phyloP scores from a whole-genome alignment of 192 early-diverging fungal genomes.

The Coemansia sp. region DNA sequence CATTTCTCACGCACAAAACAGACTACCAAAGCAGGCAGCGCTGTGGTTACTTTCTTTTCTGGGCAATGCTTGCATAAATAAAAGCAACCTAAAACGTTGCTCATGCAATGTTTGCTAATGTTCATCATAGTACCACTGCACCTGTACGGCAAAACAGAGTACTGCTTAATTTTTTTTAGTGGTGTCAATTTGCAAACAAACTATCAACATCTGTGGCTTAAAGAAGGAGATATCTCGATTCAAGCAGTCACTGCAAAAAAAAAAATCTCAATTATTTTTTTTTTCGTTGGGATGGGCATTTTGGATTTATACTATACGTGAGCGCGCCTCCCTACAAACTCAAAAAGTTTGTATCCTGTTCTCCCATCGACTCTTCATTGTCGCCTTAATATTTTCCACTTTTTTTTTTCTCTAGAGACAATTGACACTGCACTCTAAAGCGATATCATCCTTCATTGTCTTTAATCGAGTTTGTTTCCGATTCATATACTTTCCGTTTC shows the following conservation, averaged over 20 bases:
- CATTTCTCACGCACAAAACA: not conserved
- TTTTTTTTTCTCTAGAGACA: conserved; percentile 5
- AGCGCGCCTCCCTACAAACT: conserved; percentile 1
- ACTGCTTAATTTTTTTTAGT: not conserved
- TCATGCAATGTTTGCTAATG: conserved; percentile 1
- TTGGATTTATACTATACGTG: conserved; percentile 10
- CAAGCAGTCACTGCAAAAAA: too few species aligned
- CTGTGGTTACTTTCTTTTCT: not conserved
- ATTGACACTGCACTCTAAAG: not conserved
- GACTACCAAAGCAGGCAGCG: not conserved
- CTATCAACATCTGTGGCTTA: not conserved
- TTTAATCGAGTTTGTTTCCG: conserved; percentile 1
- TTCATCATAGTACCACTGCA: not conserved
- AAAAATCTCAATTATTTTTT: not conserved
- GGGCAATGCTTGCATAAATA: not conserved
- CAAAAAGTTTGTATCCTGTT: conserved; percentile 11
- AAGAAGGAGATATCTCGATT: not conserved
- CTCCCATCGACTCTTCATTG: conserved; percentile 6
- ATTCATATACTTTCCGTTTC: not conserved
- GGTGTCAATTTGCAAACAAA: conserved; percentile 1
- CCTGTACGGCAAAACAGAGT: not conserved
- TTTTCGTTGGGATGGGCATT: not conserved
- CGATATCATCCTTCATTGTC: conserved; percentile 11
- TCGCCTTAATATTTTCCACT: not conserved
- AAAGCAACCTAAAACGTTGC: not conserved